These are phyloP conservation scores for Pelargonium citronellum DNA, from an alignment of 441 rosid genomes.

Conservation along the genomic window DNA sequence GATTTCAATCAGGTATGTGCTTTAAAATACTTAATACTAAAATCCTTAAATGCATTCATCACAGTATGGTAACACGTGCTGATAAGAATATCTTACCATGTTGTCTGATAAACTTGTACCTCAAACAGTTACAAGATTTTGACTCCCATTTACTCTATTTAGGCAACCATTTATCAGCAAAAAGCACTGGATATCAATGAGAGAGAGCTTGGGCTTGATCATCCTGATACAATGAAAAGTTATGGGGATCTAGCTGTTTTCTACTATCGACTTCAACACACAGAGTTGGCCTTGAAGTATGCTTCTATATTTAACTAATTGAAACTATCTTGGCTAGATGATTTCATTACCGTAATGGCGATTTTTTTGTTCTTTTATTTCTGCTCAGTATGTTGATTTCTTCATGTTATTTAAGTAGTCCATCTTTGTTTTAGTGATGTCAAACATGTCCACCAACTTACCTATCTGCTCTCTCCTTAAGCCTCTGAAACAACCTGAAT, in stretches of 20 bases:
- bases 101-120: background rate
- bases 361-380: background rate
- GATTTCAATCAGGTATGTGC: conserved; percentile 73
- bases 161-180: conserved; percentile 86
- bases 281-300: conserved; percentile 81
- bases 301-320: conserved; percentile 30
- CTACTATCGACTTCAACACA: conserved; percentile 82
- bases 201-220: conserved; percentile 86
- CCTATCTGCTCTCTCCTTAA: too few species aligned
- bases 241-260: conserved; percentile 79
- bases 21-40: conserved; percentile 12
- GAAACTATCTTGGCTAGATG: background rate
- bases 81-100: background rate
- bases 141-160: conserved; percentile 30
- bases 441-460: too few species aligned
- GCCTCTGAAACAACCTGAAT: background rate
- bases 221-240: conserved; percentile 85
- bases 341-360: conserved; percentile 6
- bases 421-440: background rate
- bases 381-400: conserved; percentile 7
- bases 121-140: conserved; percentile 23
- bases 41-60: conserved; percentile 9
- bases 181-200: conserved; percentile 78
- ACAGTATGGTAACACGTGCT: background rate
- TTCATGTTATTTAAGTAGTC: background rate